These are phyloP conservation scores for Phytophthora aleatoria DNA, from an alignment of 352 stramenopile species.

Conservation along the genomic window DNA sequence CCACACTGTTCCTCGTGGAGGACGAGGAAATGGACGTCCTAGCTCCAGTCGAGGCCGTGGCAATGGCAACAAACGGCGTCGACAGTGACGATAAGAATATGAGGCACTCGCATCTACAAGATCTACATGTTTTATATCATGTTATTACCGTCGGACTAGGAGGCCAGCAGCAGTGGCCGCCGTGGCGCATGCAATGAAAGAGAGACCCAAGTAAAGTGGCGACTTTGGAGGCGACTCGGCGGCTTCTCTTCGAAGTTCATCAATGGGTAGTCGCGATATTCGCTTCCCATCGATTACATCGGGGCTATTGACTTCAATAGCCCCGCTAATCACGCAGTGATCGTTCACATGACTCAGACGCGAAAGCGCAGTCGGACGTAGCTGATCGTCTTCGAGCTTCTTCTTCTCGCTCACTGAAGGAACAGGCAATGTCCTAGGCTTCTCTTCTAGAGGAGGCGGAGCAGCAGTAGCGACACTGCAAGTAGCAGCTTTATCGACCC, in stretches of 20 bases:
- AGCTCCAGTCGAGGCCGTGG: slow-evolving; percentile 13
- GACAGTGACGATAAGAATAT: slow-evolving; percentile 21
- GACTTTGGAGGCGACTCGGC: slow-evolving; percentile 29
- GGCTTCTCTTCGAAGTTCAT: slow-evolving; percentile 23
- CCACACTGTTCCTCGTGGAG: slow-evolving; percentile 8
- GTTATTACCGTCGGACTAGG: slow-evolving; percentile 44
- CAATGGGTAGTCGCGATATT: slow-evolving; percentile 19
- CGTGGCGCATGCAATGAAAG: slow-evolving; percentile 54
- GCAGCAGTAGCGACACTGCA: too few species aligned
- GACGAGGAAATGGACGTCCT: slow-evolving; percentile 11
- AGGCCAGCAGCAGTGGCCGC: slow-evolving; percentile 50
- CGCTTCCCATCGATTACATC: slow-evolving; percentile 18
- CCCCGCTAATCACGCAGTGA: slow-evolving; percentile 22
- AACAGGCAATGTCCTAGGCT: background rate
- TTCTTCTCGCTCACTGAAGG: slow-evolving; percentile 1
- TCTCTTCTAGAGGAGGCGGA: background rate
- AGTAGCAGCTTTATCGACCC: slow-evolving; percentile 24
- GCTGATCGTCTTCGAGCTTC: background rate
- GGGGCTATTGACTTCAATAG: slow-evolving; percentile 21
- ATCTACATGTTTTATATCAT: slow-evolving; percentile 11
- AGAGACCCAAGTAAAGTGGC: slow-evolving; percentile 52
- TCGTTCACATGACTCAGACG: slow-evolving; percentile 23
- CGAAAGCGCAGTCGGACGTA: background rate
- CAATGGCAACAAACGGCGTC: slow-evolving; percentile 33
- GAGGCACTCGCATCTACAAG: background rate